These are phyloP conservation scores for Rubus parviflorus DNA, from an alignment of 306 rosid species.

Conservation along the genomic window DNA sequence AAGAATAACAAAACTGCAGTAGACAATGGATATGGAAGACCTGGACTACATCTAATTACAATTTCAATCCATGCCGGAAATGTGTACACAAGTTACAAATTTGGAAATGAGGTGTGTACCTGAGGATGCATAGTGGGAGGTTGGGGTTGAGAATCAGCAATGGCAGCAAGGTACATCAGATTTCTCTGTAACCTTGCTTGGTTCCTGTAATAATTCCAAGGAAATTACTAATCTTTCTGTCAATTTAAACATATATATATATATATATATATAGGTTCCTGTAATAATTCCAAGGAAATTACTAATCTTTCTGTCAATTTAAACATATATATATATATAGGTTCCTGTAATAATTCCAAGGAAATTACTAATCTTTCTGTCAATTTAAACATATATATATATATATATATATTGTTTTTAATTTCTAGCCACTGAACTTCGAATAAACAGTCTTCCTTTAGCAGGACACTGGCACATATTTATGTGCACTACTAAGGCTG, in stretches of 20 bases:
- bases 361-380: neutral
- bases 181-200: slow-evolving; percentile 96
- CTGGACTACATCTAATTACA: neutral
- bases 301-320: neutral
- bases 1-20: neutral
- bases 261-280: slow-evolving; percentile 75
- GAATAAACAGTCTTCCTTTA: neutral
- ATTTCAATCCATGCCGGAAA: neutral
- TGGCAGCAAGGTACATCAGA: slow-evolving; percentile 98
- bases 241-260: neutral
- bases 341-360: slow-evolving; percentile 51
- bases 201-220: slow-evolving; percentile 51
- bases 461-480: neutral
- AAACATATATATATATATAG: slow-evolving; percentile 32
- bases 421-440: neutral
- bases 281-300: slow-evolving; percentile 15
- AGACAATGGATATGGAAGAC: neutral
- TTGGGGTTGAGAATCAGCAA: slow-evolving; percentile 99
- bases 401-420: neutral
- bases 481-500: neutral
- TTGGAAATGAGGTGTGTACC: slow-evolving; percentile 42
- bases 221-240: neutral
- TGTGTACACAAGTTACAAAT: neutral
- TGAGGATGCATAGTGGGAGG: slow-evolving; percentile 81
- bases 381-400: neutral